Evolutionary conservation across 345 rosid genomes (phyloP), one percentile per base, ranked within the genome.

Genomic region (Arabis hirsuta): DNA sequence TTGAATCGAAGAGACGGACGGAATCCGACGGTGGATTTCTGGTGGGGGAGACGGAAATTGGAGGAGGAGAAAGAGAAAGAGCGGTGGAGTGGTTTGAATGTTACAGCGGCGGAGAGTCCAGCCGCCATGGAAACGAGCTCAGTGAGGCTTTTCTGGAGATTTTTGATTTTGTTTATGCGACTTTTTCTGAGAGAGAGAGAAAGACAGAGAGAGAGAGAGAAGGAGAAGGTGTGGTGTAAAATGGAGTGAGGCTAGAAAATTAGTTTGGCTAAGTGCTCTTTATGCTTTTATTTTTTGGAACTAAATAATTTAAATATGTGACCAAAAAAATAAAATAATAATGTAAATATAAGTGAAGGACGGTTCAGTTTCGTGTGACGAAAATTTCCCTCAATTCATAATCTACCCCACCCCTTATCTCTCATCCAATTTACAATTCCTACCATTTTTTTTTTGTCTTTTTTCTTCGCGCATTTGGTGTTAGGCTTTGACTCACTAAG

Each of bases 121-220:
- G 84, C 89, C 79, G 90, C 98, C 98, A 95, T 94, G 44, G 73
- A 32, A 13, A 72, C 65, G 61, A 72, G 51, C 50, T 63, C 36
- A 12, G 65, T 44, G 38, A 45, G 43, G 20, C 10, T 2, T 12
- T 29, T 12, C 1, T 42, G 59, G 59, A 46, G 31, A 36, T 46
- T 42, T 6, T 9, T 26, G 6, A 46, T 5, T 34, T 1, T 32
- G 8, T 5, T 22, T 22, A 22, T 34, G 8, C 1, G 38, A 34
- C 38, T 34, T 34, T 34, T 22, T 22, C 24, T 22, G 24, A 6
- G 69, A 47, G 3, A 20, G n/a, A n/a, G 62, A 34, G 31, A 31
- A 13, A 62, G 52, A 48, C n/a, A 51, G 60, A 43, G 55, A 58
- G 45, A 24, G 53, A n/a, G n/a, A n/a, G n/a, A n/a, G n/a, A 13